Conservation (phyloP, 176 grass and related monocot species). For the Triticum monococcum region DNA sequence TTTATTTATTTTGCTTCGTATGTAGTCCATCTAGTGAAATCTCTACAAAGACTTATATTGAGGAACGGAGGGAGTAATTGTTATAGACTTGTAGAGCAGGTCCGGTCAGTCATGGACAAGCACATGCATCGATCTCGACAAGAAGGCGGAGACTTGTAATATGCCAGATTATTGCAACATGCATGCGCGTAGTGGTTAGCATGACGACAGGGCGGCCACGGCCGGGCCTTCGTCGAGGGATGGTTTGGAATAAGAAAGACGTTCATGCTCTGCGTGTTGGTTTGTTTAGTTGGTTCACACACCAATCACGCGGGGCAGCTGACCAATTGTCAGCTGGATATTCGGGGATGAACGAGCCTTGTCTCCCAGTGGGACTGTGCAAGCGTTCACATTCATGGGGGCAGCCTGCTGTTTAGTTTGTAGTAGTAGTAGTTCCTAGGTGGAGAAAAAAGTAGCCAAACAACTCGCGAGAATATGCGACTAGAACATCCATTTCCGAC, state of each 20-base stretch:
- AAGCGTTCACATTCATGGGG: background rate
- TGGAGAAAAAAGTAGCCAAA: background rate
- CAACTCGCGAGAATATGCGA: background rate
- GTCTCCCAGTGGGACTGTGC: background rate
- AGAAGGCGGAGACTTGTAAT: background rate
- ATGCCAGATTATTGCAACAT: background rate
- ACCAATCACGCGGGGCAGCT: background rate
- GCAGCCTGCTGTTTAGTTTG: no score
- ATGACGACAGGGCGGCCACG: background rate
- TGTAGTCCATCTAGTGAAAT: no score
- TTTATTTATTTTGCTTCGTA: no score
- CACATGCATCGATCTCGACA: background rate
- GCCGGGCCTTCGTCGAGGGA: background rate
- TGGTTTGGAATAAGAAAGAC: background rate
- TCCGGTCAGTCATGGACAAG: background rate
- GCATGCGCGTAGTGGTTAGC: background rate
- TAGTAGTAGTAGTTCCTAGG: no score
- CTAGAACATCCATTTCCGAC: constrained; percentile 16
- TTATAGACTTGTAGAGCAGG: background rate
- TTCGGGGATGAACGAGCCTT: background rate
- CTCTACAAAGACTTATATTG: no score
- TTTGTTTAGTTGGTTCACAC: background rate
- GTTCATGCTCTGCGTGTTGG: background rate
- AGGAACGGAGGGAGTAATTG: background rate
- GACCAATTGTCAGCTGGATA: background rate